Conservation (phyloP, 2,329 filamentous ascomycete species). For the Cordyceps cicadae region DNA sequence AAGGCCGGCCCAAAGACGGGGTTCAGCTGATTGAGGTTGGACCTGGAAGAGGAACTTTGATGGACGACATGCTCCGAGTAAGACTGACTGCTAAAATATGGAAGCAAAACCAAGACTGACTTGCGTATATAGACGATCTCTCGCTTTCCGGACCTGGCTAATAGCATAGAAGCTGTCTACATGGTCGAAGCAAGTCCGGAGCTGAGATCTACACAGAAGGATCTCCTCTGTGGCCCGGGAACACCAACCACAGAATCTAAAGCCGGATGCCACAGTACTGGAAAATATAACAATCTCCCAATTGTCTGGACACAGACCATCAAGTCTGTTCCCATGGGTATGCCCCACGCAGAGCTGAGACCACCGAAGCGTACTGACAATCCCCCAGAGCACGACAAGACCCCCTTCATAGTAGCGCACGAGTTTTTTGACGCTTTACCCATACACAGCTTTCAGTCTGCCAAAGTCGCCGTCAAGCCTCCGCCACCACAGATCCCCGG, state of each 20-base stretch:
- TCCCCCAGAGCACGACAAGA: conserved; percentile 52
- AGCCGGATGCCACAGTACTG: conserved; percentile 63
- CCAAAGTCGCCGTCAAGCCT: conserved; percentile 32
- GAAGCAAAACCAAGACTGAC: neutral
- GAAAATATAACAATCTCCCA: conserved; percentile 66
- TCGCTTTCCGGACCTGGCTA: conserved; percentile 70
- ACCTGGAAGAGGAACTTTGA: conserved; percentile 86
- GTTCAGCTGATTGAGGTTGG: conserved; percentile 91
- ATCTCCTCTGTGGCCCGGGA: conserved; percentile 68
- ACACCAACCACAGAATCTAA: conserved; percentile 61
- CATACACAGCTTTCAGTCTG: conserved; percentile 87
- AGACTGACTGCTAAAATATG: conserved; percentile 20
- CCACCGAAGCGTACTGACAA: neutral
- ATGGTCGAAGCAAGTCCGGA: conserved; percentile 87
- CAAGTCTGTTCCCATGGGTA: conserved; percentile 66
- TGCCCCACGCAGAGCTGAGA: conserved; percentile 16
- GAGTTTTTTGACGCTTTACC: conserved; percentile 98
- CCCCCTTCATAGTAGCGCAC: conserved; percentile 90
- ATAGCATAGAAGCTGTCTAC: conserved; percentile 78
- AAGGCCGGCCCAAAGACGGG: conserved; percentile 64
- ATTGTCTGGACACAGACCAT: conserved; percentile 89
- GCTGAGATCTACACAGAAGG: conserved; percentile 68
- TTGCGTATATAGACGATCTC: conserved; percentile 60
- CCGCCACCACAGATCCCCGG: conserved; percentile 6
- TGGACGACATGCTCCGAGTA: conserved; percentile 92